Evolutionary conservation across 1,284 basidiomycete genomes (phyloP).

Genomic region (Heterobasidion irregulare): DNA sequence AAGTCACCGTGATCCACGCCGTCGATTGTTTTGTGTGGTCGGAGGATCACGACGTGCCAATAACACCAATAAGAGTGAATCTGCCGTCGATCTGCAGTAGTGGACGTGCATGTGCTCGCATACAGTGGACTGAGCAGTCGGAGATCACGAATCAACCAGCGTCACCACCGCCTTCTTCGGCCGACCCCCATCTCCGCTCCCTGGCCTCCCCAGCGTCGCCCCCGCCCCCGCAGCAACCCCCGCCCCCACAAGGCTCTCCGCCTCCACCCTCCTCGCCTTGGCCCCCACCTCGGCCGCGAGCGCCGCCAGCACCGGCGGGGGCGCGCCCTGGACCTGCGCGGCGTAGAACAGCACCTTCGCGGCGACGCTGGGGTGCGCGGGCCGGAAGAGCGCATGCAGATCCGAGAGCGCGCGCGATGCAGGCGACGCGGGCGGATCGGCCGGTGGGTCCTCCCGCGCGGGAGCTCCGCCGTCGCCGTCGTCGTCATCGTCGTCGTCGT

Average conservation of each 20-base stretch:
- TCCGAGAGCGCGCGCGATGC: neutral
- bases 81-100: too few species aligned
- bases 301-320: neutral
- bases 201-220: too few species aligned
- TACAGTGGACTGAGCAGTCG: too few species aligned
- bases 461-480: too few species aligned
- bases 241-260: neutral
- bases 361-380: neutral
- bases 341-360: neutral
- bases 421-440: neutral
- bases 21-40: too few species aligned
- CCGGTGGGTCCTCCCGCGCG: neutral
- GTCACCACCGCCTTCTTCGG: too few species aligned
- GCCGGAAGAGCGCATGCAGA: neutral
- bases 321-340: neutral
- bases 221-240: neutral
- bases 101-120: too few species aligned
- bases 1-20: too few species aligned
- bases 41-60: too few species aligned
- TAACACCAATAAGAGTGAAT: too few species aligned
- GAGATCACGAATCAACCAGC: too few species aligned
- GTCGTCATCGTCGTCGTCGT: neutral
- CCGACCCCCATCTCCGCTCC: too few species aligned
- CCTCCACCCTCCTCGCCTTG: neutral
- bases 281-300: neutral